phyloP scores from a whole-genome alignment of 2,329 filamentous ascomycete genomes.

The Rhynchosporium graminicola region DNA sequence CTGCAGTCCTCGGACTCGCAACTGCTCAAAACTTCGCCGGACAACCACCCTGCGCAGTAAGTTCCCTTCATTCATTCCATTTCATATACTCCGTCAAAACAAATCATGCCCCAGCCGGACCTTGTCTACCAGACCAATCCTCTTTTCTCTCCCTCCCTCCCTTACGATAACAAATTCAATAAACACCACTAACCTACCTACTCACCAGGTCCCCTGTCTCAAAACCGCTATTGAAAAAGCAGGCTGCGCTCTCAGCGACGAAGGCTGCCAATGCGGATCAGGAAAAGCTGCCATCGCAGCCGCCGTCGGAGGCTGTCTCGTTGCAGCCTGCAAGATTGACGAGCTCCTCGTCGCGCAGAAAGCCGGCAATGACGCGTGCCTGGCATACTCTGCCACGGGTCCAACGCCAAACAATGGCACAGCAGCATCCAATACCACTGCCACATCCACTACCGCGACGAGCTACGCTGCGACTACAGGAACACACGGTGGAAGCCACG shows the following conservation, averaged over 20 bases:
- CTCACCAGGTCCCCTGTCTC: conserved; percentile 41
- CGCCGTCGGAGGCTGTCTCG: conserved; percentile 38
- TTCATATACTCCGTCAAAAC: background rate
- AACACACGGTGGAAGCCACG: too few relatives aligned
- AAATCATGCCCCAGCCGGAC: too few relatives aligned
- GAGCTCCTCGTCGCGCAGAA: conserved; percentile 40
- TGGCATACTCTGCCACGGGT: conserved; percentile 32
- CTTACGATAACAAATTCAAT: background rate
- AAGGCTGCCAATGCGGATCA: conserved; percentile 44
- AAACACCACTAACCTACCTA: background rate
- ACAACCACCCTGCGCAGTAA: conserved; percentile 46
- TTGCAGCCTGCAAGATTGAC: conserved; percentile 41
- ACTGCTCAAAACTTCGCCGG: conserved; percentile 44
- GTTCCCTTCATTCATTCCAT: conserved; percentile 25
- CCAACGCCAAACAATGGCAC: background rate
- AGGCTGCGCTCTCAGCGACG: conserved; percentile 44
- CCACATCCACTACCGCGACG: conserved; percentile 6
- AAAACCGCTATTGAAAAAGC: conserved; percentile 41
- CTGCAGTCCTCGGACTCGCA: conserved; percentile 43
- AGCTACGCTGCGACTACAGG: background rate
- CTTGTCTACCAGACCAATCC: too few relatives aligned
- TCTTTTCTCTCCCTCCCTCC: conserved; percentile 10
- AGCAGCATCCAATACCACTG: background rate
- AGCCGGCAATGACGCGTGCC: conserved; percentile 41
- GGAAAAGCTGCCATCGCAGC: conserved; percentile 26